Evolutionary conservation across 768 basidiomycete genomes (phyloP), one percentile per base, ranked within the genome.

Genomic region (Calocybe cyanea): DNA sequence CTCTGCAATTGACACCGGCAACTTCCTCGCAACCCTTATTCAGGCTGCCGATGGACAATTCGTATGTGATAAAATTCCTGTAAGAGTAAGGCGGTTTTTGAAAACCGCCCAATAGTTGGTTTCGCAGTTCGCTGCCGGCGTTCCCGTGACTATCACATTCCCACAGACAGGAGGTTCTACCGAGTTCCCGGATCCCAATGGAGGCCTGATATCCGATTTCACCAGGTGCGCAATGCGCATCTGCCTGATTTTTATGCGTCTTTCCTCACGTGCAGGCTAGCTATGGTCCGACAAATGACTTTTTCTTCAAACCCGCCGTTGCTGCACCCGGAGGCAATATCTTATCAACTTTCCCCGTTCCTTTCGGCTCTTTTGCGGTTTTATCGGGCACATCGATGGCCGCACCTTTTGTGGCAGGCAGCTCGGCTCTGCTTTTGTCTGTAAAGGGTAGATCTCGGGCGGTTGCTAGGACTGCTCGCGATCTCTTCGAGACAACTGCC

Each of bases 231-330:
- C 39, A 10, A 23, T 21, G 1, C 18, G 19, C 9, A 43, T 3
- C 5, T 23, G 18, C 8, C 14, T 36, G 9, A n/a, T 33, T 13
- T 19, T 9, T n/a, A n/a, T n/a, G n/a, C n/a, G n/a, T n/a, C n/a
- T 20, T n/a, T 9, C 23, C 9, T 28, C 21, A 35, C n/a, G 19
- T 31, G 15, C 25, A 21, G 7, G 31, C 19, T 28, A 71, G 72
- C 40, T 80, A 76, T 46, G 83, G 83, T 1, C 82, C 82, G 1
- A 70, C 77, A 3, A 75, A 80, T 55, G 81, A 84, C 54, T 67
- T 80, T 50, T 72, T 64, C 64, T 75, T 76, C 68, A 78, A 78
- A 43, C 77, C 79, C 8, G 66, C 76, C 9, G 57, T 81, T 41
- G 64, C 76, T 21, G 73, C 78, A 4, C 77, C 78, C 0, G 78